Base-by-base conservation (phyloP, 495 filamentous ascomycete species). In the Aspergillus haitiensis region DNA sequence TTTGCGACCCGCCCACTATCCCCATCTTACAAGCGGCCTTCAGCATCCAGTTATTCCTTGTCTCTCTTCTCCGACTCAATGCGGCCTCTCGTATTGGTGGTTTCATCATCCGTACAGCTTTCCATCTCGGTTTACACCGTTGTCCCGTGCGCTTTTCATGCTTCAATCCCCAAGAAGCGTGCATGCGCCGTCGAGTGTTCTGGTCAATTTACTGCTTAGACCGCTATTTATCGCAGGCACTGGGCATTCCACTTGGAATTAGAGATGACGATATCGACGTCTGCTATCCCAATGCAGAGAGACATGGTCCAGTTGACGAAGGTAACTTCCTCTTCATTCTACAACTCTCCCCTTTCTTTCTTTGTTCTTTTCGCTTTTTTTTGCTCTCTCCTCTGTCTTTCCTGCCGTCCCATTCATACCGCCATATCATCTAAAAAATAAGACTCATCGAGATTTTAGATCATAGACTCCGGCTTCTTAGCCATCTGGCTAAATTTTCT, bases 231-330 rank as follows among this genome's bases (percentile, higher is more conserved):
- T 78, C 73, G 9, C 79, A 81, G 57, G 73, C 78, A 11, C 64
- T 82, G 27, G 80, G 80, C 0, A 69, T 79, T 7, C 80, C 80
- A n/a, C 66, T 81, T 10, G 67, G 72, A n/a, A 75, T 82, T 46
- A 70, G 72, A 52, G 78, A 81, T 66, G 77, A 81, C 60, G 80
- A 82, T 58, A 72, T 81, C 47, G 80, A 82, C 58, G 80, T 82
- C 8, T 82, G 80, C 58, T 78, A 78, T 56, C 80, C 74, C 0
- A 71, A 71, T 9, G 59, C 62, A 10, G 78, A 81, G 58, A 62
- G 64, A 40, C 75, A 77, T 52, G 46, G 48, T 37, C 42, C 40
- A n/a, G 56, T n/a, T 15, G 46, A 39, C 2, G 44, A 57, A 10
- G 65, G 63, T 62, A 60, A 16, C 45, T 27, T 27, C 21, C 21